Conservation (phyloP, 1,284 basidiomycete species). For the Ganoderma sinense region DNA sequence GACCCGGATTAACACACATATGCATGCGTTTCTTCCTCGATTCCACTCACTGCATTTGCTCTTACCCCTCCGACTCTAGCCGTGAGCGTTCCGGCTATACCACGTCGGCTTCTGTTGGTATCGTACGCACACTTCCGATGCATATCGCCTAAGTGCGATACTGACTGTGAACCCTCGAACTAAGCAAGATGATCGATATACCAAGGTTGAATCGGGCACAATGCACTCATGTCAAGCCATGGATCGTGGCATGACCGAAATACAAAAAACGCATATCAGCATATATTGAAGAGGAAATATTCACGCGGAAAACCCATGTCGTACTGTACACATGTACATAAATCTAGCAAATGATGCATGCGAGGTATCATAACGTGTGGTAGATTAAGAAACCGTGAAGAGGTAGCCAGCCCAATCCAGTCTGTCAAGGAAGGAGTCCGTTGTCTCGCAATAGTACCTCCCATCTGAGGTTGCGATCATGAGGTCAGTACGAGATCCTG, state of each 20-base stretch:
- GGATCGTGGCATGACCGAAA: neutral
- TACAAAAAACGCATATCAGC: neutral
- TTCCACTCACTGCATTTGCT: neutral
- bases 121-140: neutral
- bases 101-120: neutral
- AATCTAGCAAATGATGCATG: constrained; percentile 11
- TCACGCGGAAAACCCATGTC: neutral
- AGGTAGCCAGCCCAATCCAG: neutral
- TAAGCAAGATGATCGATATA: neutral
- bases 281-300: neutral
- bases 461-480: constrained; percentile 56
- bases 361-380: neutral
- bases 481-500: constrained; percentile 3
- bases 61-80: constrained; percentile 1
- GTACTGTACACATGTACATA: constrained; percentile 12
- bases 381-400: neutral
- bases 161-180: neutral
- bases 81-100: neutral
- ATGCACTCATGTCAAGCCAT: neutral
- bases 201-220: neutral
- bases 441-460: constrained; percentile 67
- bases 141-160: neutral
- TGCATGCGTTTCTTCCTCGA: neutral
- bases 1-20: neutral
- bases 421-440: constrained; percentile 53